These are phyloP conservation scores for Xylariaceae sp. DNA, from an alignment of 2,329 filamentous ascomycete species.

Conservation along the genomic window DNA sequence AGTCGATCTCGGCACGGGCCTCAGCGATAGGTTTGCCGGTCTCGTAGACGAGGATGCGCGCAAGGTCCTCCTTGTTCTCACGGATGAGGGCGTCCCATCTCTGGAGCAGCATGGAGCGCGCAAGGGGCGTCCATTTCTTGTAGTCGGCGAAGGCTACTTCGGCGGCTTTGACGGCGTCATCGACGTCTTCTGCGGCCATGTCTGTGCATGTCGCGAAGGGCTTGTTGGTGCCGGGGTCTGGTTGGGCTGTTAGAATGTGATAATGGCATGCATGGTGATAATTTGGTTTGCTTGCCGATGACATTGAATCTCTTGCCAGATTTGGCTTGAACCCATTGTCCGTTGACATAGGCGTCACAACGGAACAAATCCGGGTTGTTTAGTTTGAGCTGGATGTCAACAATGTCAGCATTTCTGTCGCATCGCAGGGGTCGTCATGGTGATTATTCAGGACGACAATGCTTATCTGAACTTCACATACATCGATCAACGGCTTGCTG, in stretches of 20 bases:
- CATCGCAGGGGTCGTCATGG: neutral
- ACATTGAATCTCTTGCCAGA: conserved; percentile 55
- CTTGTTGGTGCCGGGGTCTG: conserved; percentile 43
- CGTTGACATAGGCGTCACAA: conserved; percentile 48
- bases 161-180: conserved; percentile 53
- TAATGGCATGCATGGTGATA: neutral
- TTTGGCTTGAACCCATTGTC: conserved; percentile 50
- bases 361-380: conserved; percentile 49
- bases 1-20: conserved; percentile 51
- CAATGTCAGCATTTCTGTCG: neutral
- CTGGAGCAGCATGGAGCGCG: conserved; percentile 56
- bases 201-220: conserved; percentile 39
- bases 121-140: conserved; percentile 54
- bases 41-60: conserved; percentile 57
- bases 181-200: conserved; percentile 53
- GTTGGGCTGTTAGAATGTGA: neutral
- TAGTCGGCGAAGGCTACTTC: conserved; percentile 56
- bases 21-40: conserved; percentile 55
- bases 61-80: conserved; percentile 57
- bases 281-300: conserved; percentile 36
- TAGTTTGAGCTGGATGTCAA: conserved; percentile 36
- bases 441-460: neutral
- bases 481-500: conserved; percentile 12
- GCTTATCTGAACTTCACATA: neutral
- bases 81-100: conserved; percentile 62